These are phyloP conservation scores for Candida insectorum DNA, from an alignment of 805 yeast genomes.

Conservation along the genomic window DNA sequence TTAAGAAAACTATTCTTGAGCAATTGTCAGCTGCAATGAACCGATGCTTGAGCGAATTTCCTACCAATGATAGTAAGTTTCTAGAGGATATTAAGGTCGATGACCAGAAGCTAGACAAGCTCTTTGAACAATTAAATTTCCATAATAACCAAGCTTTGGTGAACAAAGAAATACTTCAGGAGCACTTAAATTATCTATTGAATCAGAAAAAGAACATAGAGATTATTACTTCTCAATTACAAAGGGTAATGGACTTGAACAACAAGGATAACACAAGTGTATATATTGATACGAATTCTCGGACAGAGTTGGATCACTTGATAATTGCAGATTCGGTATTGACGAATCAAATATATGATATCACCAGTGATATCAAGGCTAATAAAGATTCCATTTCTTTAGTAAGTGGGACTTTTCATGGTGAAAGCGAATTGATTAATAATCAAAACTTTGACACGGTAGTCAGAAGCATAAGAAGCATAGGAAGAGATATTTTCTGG, in stretches of 20 bases:
- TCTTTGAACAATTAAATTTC: constrained; percentile 29
- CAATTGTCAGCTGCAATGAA: constrained; percentile 1
- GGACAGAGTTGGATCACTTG: constrained; percentile 27
- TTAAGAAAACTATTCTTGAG: not conserved
- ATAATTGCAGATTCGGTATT: constrained; percentile 37
- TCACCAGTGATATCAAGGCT: constrained; percentile 65
- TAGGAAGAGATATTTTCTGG: constrained; percentile 42
- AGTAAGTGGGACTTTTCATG: constrained; percentile 48
- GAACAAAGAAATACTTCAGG: constrained; percentile 27
- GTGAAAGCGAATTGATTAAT: constrained; percentile 30
- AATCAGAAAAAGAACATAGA: constrained; percentile 21
- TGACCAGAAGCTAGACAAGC: constrained; percentile 20
- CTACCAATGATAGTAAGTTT: constrained; percentile 15
- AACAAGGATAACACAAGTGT: constrained; percentile 16
- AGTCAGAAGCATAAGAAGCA: constrained; percentile 31
- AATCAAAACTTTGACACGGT: constrained; percentile 31
- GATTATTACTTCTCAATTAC: constrained; percentile 23
- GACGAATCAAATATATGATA: constrained; percentile 58
- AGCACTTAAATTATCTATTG: constrained; percentile 26
- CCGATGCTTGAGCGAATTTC: constrained; percentile 10
- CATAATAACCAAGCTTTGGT: constrained; percentile 36
- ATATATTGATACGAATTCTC: constrained; percentile 8
- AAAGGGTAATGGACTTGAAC: constrained; percentile 22
- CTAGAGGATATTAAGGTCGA: constrained; percentile 14
- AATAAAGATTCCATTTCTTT: constrained; percentile 63